A percentile compares a stretch with the other conserved stretches of the same genome.
Evolutionary conservation across 208 protist genomes (phyloP).

Genomic region (Acanthamoeba sp.): DNA sequence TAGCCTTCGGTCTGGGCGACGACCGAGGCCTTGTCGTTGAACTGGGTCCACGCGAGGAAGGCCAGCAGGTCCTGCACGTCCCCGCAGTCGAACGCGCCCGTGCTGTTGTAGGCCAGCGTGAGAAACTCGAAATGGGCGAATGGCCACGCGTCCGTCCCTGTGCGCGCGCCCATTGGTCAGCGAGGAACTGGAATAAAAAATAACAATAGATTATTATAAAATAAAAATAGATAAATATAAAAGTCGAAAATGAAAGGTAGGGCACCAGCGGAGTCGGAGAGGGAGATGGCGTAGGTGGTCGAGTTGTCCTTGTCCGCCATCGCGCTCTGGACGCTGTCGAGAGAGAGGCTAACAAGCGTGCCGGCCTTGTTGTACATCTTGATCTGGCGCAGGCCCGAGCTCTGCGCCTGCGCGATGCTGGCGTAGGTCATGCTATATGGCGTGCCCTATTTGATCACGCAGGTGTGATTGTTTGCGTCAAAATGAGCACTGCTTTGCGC

Average conservation of each 20-base stretch:
- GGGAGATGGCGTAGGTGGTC: background rate
- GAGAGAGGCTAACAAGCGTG: background rate
- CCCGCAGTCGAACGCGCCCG: background rate
- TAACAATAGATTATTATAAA: too few relatives aligned
- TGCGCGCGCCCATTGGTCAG: too few relatives aligned
- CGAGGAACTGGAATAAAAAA: too few relatives aligned
- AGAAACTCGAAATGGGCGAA: background rate
- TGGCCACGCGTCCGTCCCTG: background rate
- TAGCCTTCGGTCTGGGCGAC: background rate
- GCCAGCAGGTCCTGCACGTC: slow-evolving; percentile 19
- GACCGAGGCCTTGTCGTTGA: slow-evolving; percentile 17
- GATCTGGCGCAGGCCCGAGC: background rate
- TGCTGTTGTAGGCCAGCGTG: background rate
- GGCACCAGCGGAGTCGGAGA: background rate
- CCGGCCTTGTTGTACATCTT: background rate
- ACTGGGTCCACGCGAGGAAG: slow-evolving; percentile 4
- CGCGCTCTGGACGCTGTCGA: slow-evolving; percentile 10
- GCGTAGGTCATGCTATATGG: slow-evolving; percentile 4
- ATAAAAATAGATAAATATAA: too few relatives aligned
- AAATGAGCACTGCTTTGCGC: too few relatives aligned
- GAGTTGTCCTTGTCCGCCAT: background rate
- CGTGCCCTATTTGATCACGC: background rate
- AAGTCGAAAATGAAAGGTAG: too few relatives aligned
- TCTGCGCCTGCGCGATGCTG: background rate
- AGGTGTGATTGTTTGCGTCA: too few relatives aligned